Conservation (phyloP, 2,329 filamentous ascomycete species). For the Pseudocercospora vitis region DNA sequence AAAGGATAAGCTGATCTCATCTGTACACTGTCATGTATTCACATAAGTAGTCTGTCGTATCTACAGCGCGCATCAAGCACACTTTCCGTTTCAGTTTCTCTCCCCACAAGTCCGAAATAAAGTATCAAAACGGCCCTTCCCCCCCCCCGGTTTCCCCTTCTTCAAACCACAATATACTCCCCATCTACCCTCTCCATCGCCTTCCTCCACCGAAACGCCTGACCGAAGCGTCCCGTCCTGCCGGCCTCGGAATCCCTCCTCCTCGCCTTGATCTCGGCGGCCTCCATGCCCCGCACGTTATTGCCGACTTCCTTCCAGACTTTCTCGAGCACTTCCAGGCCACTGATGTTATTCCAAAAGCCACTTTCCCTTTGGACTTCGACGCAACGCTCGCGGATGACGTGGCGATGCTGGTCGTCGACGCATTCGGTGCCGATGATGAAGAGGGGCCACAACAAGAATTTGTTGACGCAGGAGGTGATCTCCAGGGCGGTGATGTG, state of each 20-base stretch:
- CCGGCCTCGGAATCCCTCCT: slow-evolving; percentile 31
- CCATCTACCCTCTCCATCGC: slow-evolving; percentile 54
- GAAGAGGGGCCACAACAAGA: slow-evolving; percentile 90
- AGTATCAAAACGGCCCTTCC: no score
- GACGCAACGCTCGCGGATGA: slow-evolving; percentile 76
- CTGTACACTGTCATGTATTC: no score
- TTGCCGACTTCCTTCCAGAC: slow-evolving; percentile 61
- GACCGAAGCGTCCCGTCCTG: slow-evolving; percentile 35
- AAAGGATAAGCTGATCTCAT: no score
- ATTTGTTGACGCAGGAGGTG: slow-evolving; percentile 74
- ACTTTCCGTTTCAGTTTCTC: background rate
- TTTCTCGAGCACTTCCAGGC: slow-evolving; percentile 79
- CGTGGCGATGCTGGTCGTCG: slow-evolving; percentile 72
- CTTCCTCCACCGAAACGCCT: slow-evolving; percentile 51
- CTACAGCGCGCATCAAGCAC: slow-evolving; percentile 5
- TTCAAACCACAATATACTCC: slow-evolving; percentile 54
- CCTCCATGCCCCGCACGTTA: slow-evolving; percentile 27
- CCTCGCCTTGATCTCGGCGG: slow-evolving; percentile 32
- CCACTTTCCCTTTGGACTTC: slow-evolving; percentile 87
- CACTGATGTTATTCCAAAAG: slow-evolving; percentile 89
- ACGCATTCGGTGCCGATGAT: slow-evolving; percentile 87
- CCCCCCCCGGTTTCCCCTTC: background rate
- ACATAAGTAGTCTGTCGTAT: slow-evolving; percentile 8
- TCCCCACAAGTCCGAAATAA: background rate
- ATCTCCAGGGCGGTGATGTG: slow-evolving; percentile 78